A percentile compares a stretch with the other conserved stretches of the same genome.
These are phyloP conservation scores for Hyphochytrium catenoides DNA, from an alignment of 352 stramenopile genomes.

Conservation along the genomic window DNA sequence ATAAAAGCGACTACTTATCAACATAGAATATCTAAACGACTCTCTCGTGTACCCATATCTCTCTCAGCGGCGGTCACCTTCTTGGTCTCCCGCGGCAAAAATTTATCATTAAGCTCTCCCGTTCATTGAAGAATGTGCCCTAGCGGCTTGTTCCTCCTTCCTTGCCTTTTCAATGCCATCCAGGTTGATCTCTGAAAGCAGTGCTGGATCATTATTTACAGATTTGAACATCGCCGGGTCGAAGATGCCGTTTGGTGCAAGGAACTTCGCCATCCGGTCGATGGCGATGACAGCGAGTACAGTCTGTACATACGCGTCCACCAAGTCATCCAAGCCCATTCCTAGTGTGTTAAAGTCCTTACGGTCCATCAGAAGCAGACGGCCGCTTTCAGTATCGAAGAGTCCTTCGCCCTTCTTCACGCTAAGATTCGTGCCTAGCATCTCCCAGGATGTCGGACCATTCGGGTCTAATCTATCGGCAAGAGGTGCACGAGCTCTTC, in stretches of 20 bases:
- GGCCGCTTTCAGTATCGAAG: conserved; percentile 8
- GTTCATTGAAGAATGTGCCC: too few relatives aligned
- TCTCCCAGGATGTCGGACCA: conserved; percentile 5
- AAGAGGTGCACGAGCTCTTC: conserved; percentile 6
- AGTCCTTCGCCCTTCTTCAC: conserved; percentile 7
- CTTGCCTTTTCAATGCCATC: too few relatives aligned
- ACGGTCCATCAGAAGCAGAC: conserved; percentile 11
- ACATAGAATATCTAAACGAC: too few relatives aligned
- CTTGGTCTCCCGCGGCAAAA: too few relatives aligned
- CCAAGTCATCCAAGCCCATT: conserved; percentile 8
- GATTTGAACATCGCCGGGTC: conserved; percentile 8
- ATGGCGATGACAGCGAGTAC: conserved; percentile 8
- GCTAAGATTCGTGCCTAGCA: conserved; percentile 12
- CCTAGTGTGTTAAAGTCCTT: conserved; percentile 12
- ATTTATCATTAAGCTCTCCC: too few relatives aligned
- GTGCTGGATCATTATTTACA: conserved; percentile 8
- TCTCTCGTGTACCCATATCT: too few relatives aligned
- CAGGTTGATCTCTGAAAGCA: conserved; percentile 9
- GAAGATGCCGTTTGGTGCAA: conserved; percentile 5
- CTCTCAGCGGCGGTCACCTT: too few relatives aligned
- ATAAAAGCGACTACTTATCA: too few relatives aligned
- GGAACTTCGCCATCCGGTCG: conserved; percentile 10
- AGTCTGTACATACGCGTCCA: conserved; percentile 11
- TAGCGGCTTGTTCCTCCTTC: too few relatives aligned
- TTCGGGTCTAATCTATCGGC: conserved; percentile 3